Conservation (phyloP, 352 stramenopile genomes). For the Phytophthora rubi region DNA sequence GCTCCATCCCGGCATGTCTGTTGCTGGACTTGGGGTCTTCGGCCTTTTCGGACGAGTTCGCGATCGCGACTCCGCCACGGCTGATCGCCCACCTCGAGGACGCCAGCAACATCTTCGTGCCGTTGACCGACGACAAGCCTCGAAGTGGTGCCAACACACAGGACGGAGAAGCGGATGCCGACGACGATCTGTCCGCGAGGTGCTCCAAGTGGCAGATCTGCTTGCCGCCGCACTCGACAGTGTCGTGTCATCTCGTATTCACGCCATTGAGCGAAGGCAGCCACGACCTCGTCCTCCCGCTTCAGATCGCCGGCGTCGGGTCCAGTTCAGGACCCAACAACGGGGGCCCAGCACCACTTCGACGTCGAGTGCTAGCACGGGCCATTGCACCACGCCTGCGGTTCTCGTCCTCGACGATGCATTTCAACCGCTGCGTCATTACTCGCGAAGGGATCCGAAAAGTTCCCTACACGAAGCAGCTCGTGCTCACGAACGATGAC, state of each 20-base stretch:
- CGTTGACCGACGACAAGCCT: constrained; percentile 39
- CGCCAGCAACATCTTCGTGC: constrained; percentile 82
- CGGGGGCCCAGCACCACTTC: constrained; percentile 39
- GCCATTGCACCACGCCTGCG: constrained; percentile 70
- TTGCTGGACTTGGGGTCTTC: constrained; percentile 69
- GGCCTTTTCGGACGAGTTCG: constrained; percentile 65
- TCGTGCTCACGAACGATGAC: constrained; percentile 83
- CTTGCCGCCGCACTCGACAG: constrained; percentile 67
- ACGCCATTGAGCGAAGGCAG: constrained; percentile 47
- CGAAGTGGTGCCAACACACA: constrained; percentile 2
- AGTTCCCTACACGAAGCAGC: constrained; percentile 85
- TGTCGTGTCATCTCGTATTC: constrained; percentile 83
- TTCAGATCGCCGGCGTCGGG: constrained; percentile 74
- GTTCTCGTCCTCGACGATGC: constrained; percentile 70
- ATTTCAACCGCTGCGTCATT: constrained; percentile 91
- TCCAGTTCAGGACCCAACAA: constrained; percentile 8
- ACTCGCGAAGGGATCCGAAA: constrained; percentile 83
- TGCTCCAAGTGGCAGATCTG: constrained; percentile 78
- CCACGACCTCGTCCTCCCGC: constrained; percentile 72
- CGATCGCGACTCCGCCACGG: constrained; percentile 55
- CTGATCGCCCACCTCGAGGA: constrained; percentile 72
- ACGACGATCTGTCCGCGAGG: constrained; percentile 7
- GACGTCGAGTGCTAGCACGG: constrained; percentile 52
- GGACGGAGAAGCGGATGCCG: constrained; percentile 2
- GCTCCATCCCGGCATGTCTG: constrained; percentile 78